A percentile compares a stretch with the other conserved stretches of the same genome.
Evolutionary conservation across 345 rosid genomes (phyloP).

Genomic region (Streptanthus diversifolius): DNA sequence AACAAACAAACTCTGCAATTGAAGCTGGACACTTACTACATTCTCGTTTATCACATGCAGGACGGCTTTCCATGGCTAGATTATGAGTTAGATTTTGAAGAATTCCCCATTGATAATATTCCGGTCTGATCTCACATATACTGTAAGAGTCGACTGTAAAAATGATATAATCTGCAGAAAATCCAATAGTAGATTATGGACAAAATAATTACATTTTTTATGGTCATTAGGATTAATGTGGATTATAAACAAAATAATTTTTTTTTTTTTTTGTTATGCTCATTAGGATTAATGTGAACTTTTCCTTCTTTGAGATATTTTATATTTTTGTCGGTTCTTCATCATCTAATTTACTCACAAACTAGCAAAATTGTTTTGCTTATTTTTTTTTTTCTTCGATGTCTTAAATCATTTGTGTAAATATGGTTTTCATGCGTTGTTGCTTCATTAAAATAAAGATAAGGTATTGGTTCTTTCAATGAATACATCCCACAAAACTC

Average conservation of each 20-base stretch:
- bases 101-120: constrained; percentile 65
- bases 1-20: not conserved
- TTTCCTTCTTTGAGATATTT: constrained; percentile 1
- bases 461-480: not conserved
- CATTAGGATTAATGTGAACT: constrained; percentile 19
- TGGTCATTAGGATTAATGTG: constrained; percentile 16
- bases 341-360: constrained; percentile 11
- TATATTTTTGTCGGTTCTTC: constrained; percentile 14
- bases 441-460: constrained; percentile 23
- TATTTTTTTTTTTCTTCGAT: not conserved
- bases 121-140: constrained; percentile 37
- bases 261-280: too few relatives aligned
- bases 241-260: not conserved
- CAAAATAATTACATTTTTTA: not conserved
- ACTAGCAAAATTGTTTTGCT: constrained; percentile 16
- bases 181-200: constrained; percentile 5
- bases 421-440: constrained; percentile 4
- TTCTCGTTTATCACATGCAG: constrained; percentile 40
- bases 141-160: constrained; percentile 18
- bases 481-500: not conserved
- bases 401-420: constrained; percentile 23
- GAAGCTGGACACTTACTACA: not conserved
- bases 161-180: constrained; percentile 19
- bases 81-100: constrained; percentile 76
- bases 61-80: constrained; percentile 54